Percentiles rank a stretch among this genome's conserved stretches.
Conservation (phyloP, 768 basidiomycete genomes). For the Lactifluus echinatus region DNA sequence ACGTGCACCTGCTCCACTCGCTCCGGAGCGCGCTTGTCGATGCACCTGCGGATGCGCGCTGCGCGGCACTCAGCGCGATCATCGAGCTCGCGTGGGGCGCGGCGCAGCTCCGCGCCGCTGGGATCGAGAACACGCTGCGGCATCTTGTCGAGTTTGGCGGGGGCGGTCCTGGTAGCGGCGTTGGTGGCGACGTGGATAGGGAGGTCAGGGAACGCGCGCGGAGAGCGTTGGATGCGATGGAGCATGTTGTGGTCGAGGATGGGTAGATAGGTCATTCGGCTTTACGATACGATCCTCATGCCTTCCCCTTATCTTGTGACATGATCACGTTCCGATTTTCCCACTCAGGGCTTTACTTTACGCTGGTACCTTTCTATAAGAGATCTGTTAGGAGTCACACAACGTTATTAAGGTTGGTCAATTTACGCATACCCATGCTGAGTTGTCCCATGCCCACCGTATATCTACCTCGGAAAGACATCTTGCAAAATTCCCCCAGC, state of each 20-base stretch:
- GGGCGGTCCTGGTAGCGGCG: slow-evolving; percentile 27
- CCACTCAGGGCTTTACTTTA: no score
- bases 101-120: slow-evolving; percentile 34
- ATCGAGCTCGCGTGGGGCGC: slow-evolving; percentile 44
- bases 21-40: slow-evolving; percentile 55
- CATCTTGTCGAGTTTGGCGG: slow-evolving; percentile 36
- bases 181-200: slow-evolving; percentile 25
- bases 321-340: no score
- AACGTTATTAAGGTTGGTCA: no score
- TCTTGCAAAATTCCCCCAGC: no score
- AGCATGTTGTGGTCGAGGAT: slow-evolving; percentile 20
- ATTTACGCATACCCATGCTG: no score
- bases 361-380: no score
- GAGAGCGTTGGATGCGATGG: slow-evolving; percentile 42
- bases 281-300: no score
- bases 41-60: slow-evolving; percentile 45
- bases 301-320: no score
- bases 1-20: slow-evolving; percentile 42
- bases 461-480: no score
- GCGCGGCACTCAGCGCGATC: slow-evolving; percentile 54
- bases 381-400: no score
- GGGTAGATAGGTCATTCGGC: background rate
- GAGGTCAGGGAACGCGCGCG: slow-evolving; percentile 51
- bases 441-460: no score
- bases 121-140: slow-evolving; percentile 37